Evolutionary conservation across 1,284 basidiomycete genomes (phyloP).

Genomic region (Mycosarcoma mackinlayi): DNA sequence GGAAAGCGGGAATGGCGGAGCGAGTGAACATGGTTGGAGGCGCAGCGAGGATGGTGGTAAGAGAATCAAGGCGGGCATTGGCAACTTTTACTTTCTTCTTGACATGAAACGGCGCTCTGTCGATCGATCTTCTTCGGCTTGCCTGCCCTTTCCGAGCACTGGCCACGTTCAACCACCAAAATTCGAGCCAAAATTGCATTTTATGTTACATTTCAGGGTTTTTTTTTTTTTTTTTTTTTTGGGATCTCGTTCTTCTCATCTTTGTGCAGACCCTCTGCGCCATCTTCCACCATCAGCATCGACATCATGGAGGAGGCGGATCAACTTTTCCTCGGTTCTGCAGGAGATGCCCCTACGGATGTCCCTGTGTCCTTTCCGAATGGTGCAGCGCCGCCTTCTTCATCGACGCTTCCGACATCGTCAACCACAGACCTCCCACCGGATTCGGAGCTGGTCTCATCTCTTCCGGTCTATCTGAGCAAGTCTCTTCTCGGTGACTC

Average conservation of each 20-base stretch:
- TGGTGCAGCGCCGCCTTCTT: not conserved
- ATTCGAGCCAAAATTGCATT: not conserved
- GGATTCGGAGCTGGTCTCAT: slow-evolving; percentile 55
- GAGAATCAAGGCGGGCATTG: not conserved
- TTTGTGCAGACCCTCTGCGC: slow-evolving; percentile 1
- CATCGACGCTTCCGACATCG: slow-evolving; percentile 22
- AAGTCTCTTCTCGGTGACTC: slow-evolving; percentile 52
- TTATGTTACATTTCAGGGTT: not conserved
- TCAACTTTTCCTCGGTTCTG: slow-evolving; percentile 28
- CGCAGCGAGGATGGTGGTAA: slow-evolving; percentile 3
- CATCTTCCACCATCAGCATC: not conserved
- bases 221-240: slow-evolving; percentile 3
- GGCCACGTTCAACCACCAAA: slow-evolving; percentile 7
- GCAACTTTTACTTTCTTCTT: slow-evolving; percentile 7
- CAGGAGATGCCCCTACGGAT: slow-evolving; percentile 16
- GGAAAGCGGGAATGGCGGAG: slow-evolving; percentile 39
- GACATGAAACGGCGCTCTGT: not conserved
- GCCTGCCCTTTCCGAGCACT: slow-evolving; percentile 17
- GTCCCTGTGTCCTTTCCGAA: not conserved
- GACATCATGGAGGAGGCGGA: slow-evolving; percentile 35
- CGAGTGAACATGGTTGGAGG: slow-evolving; percentile 41
- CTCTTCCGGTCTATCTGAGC: slow-evolving; percentile 65
- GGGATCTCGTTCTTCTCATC: too few relatives aligned
- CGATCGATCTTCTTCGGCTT: slow-evolving; percentile 3
- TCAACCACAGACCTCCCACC: slow-evolving; percentile 35